These are phyloP conservation scores for Carex arenaria DNA, from an alignment of 202 grass and related monocot species.

Conservation along the genomic window DNA sequence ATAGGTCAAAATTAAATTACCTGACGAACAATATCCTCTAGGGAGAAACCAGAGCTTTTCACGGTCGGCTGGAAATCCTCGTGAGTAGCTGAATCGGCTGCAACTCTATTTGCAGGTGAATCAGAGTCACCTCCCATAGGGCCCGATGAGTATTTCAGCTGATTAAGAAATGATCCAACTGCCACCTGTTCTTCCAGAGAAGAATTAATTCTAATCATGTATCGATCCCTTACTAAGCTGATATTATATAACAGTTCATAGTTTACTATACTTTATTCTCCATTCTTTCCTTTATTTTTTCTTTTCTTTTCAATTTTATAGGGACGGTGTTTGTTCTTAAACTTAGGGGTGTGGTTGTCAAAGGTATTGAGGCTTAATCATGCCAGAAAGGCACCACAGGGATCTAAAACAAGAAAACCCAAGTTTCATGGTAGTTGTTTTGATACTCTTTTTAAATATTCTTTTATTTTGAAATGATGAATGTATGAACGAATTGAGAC, in stretches of 20 bases:
- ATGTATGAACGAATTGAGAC: not conserved
- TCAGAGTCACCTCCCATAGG: constrained; percentile 8
- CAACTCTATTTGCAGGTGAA: constrained; percentile 34
- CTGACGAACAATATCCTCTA: constrained; percentile 50
- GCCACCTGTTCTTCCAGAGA: constrained; percentile 35
- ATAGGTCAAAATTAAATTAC: constrained; percentile 37
- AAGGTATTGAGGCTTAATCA: not conserved
- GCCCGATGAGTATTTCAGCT: constrained; percentile 48
- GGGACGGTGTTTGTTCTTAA: not conserved
- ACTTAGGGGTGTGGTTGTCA: not conserved
- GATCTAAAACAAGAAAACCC: not conserved
- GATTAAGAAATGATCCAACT: constrained; percentile 36
- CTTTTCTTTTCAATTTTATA: not conserved
- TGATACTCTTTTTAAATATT: not conserved
- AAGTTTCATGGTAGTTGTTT: not conserved
- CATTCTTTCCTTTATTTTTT: too few relatives aligned
- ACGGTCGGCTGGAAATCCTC: constrained; percentile 84
- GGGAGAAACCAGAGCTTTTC: constrained; percentile 56
- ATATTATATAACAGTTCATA: not conserved
- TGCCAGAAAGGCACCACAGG: not conserved
- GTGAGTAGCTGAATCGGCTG: constrained; percentile 74
- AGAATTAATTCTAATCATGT: not conserved
- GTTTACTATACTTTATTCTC: not conserved
- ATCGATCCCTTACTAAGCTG: not conserved
- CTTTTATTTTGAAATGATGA: not conserved